A percentile compares a stretch with the other conserved stretches of the same genome.
phyloP scores from a whole-genome alignment of 768 basidiomycete species.

The Agaricus subrufescens region DNA sequence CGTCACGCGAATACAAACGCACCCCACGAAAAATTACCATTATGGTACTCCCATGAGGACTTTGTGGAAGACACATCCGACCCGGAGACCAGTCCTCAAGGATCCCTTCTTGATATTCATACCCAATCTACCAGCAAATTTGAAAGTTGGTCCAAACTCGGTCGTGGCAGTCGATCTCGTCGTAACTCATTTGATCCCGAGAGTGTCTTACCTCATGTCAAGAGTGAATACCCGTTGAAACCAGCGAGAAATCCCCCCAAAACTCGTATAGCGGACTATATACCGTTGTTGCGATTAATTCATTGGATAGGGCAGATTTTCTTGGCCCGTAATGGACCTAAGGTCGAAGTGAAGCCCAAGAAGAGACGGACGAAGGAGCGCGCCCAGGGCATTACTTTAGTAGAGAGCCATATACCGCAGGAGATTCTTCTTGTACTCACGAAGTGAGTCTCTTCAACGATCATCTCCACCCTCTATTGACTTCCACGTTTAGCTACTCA shows the following conservation, averaged over 20 bases:
- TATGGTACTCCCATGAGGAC: constrained; percentile 42
- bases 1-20: constrained; percentile 38
- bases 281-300: constrained; percentile 50
- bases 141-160: constrained; percentile 3
- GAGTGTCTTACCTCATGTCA: constrained; percentile 35
- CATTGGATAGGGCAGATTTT: constrained; percentile 31
- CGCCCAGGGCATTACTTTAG: constrained; percentile 27
- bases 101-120: background rate
- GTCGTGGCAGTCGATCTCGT: constrained; percentile 17
- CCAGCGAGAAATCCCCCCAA: constrained; percentile 57
- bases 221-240: constrained; percentile 31
- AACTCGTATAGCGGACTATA: constrained; percentile 42
- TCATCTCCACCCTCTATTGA: background rate
- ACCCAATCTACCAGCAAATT: constrained; percentile 15
- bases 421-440: constrained; percentile 54
- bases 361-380: constrained; percentile 14
- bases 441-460: constrained; percentile 25
- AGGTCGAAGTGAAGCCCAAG: constrained; percentile 1
- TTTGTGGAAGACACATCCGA: constrained; percentile 5
- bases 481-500: constrained; percentile 31
- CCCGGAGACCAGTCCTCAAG: background rate
- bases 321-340: constrained; percentile 16
- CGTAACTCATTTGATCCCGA: constrained; percentile 39
- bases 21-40: constrained; percentile 45
- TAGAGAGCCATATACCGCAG: constrained; percentile 60